Evolutionary conservation across 495 filamentous ascomycete species (phyloP).

Genomic region (Talaromyces trachyspermus): DNA sequence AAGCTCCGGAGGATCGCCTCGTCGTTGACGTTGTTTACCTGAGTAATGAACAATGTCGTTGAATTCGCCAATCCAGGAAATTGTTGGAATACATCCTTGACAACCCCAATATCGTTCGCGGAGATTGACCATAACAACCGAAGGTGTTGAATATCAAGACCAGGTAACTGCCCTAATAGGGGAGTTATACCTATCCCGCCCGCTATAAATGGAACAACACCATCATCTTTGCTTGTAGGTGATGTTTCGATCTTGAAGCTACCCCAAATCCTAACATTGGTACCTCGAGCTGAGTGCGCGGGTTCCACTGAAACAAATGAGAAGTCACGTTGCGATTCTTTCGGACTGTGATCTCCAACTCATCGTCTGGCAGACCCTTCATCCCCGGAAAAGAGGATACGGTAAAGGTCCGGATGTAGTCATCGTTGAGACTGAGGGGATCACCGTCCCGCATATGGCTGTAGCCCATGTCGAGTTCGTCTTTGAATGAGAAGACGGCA

Average conservation of each 20-base stretch:
- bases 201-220: conserved; percentile 50
- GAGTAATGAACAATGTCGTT: conserved; percentile 55
- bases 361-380: conserved; percentile 24
- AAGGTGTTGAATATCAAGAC: conserved; percentile 37
- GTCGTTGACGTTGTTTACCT: conserved; percentile 4
- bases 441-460: conserved; percentile 76
- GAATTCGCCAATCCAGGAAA: conserved; percentile 42
- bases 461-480: conserved; percentile 62
- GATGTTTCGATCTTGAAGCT: conserved; percentile 47
- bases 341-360: conserved; percentile 66
- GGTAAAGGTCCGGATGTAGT: conserved; percentile 76
- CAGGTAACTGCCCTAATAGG: conserved; percentile 53
- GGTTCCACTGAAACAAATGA: conserved; percentile 52
- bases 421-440: conserved; percentile 70
- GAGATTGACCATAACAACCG: conserved; percentile 61
- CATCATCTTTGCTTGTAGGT: conserved; percentile 20
- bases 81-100: conserved; percentile 48
- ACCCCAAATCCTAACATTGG: conserved; percentile 68
- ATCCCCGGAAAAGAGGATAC: conserved; percentile 50
- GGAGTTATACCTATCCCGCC: conserved; percentile 80
- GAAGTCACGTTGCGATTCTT: conserved; percentile 59
- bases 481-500: conserved; percentile 61
- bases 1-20: conserved; percentile 18
- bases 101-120: conserved; percentile 52
- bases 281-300: conserved; percentile 49